These are phyloP conservation scores for Climacium dendroides DNA, from an alignment of 225 moss, liverwort and hornwort genomes.

Conservation along the genomic window DNA sequence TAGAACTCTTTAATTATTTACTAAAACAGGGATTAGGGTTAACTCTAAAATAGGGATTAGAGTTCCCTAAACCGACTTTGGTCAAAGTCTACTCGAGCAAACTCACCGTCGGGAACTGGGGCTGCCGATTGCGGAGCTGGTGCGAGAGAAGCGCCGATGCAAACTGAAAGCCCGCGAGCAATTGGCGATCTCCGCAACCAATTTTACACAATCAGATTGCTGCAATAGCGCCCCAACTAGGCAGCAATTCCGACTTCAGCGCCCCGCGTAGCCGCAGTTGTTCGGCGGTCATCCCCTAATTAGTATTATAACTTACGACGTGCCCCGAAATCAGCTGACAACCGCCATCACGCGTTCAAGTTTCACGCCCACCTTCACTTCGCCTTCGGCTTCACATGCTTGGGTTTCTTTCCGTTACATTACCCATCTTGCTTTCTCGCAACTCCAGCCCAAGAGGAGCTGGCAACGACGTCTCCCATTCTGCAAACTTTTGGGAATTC, in stretches of 20 bases:
- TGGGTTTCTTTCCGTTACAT: not conserved
- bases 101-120: not conserved
- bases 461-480: not conserved
- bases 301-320: not conserved
- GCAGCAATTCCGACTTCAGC: not conserved
- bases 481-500: not conserved
- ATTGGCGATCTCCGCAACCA: not conserved
- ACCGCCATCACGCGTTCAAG: not conserved
- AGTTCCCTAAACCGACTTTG: too few relatives aligned
- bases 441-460: not conserved
- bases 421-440: not conserved
- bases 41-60: not conserved
- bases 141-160: not conserved
- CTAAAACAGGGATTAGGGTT: not conserved
- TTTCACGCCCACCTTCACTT: not conserved
- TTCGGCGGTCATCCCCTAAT: not conserved
- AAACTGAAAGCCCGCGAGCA: not conserved
- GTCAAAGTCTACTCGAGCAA: not conserved
- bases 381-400: not conserved
- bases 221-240: not conserved
- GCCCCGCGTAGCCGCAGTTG: not conserved
- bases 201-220: not conserved
- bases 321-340: constrained; percentile 1
- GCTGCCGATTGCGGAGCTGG: not conserved
- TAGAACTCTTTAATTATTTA: too few relatives aligned